Base-by-base conservation (phyloP, 345 rosid species). In the Pelargonium nanum region DNA sequence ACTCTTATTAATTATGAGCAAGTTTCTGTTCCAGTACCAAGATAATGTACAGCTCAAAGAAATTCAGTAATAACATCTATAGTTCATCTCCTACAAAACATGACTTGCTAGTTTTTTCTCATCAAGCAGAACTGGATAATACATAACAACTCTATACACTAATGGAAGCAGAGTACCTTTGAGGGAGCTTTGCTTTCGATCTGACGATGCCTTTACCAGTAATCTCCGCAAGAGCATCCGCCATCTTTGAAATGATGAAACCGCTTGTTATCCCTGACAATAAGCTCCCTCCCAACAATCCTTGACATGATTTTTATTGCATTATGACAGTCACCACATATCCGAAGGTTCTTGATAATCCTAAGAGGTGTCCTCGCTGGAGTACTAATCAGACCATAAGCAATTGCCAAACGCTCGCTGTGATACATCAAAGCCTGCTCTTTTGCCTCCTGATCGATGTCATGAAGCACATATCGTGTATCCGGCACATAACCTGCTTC, bases 301-400 rank as follows among this genome's bases (percentile, higher is more conserved):
- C 63, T 77, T 0, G 86, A 84, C 89, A 84, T 84, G 59, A 81
- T 79, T 57, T 83, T 84, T 25, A 81, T 79, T 0, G 84, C 86
- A 58, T 81, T 81, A 69, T 84, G 86, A 61, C 89, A 84, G 59
- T 81, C 86, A 2, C 89, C 86, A 0, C 89, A 84, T 12, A 84
- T 84, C n/a, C 89, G 73, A 25, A 84, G 81, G 53, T 81, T 84
- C 78, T 79, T 81, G 65, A 84, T 84, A 65, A 84, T 75, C 77
- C 86, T 73, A 28, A 84, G 78, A 22, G 84, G 69, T 8, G 70
- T 83, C 69, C 86, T 79, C 34, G 86, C 71, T 0, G 83, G 89
- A 4, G 84, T 84, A 54, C 84, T 81, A 20, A 81, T 84, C 70
- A 81, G 74, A 62, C 86, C 89, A 63, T 81, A 81, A 2, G 84